Conservation (phyloP, 2,329 filamentous ascomycete genomes). For the Akanthomyces dipterigenus region DNA sequence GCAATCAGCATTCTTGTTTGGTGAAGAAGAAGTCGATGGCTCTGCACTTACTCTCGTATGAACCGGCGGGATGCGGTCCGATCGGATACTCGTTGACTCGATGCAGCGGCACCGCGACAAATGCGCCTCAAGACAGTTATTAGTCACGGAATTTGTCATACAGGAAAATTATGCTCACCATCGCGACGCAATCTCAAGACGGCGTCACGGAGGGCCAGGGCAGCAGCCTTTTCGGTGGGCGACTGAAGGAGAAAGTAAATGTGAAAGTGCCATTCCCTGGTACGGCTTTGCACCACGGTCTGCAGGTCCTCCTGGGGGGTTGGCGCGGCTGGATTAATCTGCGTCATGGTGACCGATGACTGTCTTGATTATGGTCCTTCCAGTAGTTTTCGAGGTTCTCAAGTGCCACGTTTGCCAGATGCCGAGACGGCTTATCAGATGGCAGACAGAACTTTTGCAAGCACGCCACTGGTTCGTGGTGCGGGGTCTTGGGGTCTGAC, state of each 20-base stretch:
- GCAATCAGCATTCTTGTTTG: constrained; percentile 1
- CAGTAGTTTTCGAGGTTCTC: background rate
- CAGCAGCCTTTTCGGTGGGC: constrained; percentile 24
- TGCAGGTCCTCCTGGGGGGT: constrained; percentile 22
- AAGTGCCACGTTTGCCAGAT: background rate
- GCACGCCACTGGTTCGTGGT: background rate
- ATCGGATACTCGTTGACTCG: constrained; percentile 26
- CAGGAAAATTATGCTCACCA: constrained; percentile 14
- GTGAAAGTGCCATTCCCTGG: constrained; percentile 28
- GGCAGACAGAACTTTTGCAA: background rate
- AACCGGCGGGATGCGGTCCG: constrained; percentile 28
- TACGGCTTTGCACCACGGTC: constrained; percentile 23
- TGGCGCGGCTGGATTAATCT: constrained; percentile 10
- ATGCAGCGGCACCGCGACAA: constrained; percentile 26
- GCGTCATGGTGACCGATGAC: background rate
- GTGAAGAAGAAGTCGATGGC: background rate
- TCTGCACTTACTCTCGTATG: constrained; percentile 23
- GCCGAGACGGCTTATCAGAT: constrained; percentile 5
- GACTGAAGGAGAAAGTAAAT: constrained; percentile 29
- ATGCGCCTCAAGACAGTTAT: constrained; percentile 21
- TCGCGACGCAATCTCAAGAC: constrained; percentile 26
- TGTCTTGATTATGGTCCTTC: background rate
- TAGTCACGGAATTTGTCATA: background rate
- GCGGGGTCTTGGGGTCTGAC: background rate
- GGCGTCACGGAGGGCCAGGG: constrained; percentile 27